These are phyloP conservation scores for Lepidium aucheri DNA, from an alignment of 345 rosid species.

Conservation along the genomic window DNA sequence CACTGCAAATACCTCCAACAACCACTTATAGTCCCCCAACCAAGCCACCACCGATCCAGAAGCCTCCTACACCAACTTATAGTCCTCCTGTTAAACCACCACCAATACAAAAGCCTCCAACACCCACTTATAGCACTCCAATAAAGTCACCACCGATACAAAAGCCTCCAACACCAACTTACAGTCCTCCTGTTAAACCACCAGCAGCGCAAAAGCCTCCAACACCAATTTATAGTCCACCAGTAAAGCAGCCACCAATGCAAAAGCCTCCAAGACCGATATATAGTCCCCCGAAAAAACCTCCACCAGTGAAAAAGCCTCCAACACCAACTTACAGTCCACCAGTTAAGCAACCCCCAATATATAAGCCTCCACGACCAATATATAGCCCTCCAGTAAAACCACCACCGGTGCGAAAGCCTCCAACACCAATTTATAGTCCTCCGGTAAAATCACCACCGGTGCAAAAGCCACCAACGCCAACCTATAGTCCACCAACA, in stretches of 20 bases:
- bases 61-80: neutral
- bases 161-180: neutral
- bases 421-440: too few relatives aligned
- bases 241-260: too few relatives aligned
- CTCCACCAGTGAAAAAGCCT: neutral
- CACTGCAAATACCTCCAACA: neutral
- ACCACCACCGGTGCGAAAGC: neutral
- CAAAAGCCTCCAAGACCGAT: too few relatives aligned
- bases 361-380: neutral
- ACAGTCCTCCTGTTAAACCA: neutral
- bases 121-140: neutral
- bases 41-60: neutral
- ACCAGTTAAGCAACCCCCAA: neutral
- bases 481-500: neutral
- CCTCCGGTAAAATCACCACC: neutral
- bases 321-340: neutral
- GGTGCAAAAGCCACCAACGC: neutral
- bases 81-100: neutral
- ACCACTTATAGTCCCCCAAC: neutral
- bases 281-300: too few relatives aligned
- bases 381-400: neutral
- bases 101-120: neutral
- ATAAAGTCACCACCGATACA: neutral
- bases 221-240: too few relatives aligned
- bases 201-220: too few relatives aligned